A percentile compares a stretch with the other conserved stretches of the same genome.
These are phyloP conservation scores for Ailanthus altissimus DNA, from an alignment of 345 rosid species.

Conservation along the genomic window DNA sequence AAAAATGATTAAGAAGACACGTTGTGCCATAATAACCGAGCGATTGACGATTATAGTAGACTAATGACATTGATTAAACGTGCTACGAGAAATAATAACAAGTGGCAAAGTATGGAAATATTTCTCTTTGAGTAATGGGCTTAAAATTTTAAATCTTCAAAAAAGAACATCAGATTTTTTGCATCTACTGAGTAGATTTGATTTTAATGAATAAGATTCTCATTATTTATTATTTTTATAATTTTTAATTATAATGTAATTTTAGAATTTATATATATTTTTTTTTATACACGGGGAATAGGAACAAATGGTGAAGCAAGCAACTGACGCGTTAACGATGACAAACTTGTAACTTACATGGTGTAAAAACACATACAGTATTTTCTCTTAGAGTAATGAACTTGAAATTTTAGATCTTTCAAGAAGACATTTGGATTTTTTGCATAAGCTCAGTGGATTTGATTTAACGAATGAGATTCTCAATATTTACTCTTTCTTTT, in stretches of 20 bases:
- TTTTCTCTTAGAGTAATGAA: too few species aligned
- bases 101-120: not conserved
- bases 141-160: not conserved
- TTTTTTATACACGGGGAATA: too few species aligned
- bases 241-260: not conserved
- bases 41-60: not conserved
- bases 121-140: not conserved
- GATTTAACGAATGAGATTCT: too few species aligned
- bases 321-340: too few species aligned
- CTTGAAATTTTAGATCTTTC: too few species aligned
- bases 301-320: too few species aligned
- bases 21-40: not conserved
- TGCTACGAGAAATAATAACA: not conserved
- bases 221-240: not conserved
- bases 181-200: not conserved
- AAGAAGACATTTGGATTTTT: too few species aligned
- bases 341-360: too few species aligned
- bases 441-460: too few species aligned
- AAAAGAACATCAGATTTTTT: not conserved
- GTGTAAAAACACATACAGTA: too few species aligned
- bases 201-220: conserved; percentile 16
- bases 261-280: not conserved
- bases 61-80: too few species aligned
- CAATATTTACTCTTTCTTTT: not conserved
- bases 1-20: not conserved